Base-by-base conservation (phyloP, 2,329 filamentous ascomycete genomes). In the Talaromyces sp. region DNA sequence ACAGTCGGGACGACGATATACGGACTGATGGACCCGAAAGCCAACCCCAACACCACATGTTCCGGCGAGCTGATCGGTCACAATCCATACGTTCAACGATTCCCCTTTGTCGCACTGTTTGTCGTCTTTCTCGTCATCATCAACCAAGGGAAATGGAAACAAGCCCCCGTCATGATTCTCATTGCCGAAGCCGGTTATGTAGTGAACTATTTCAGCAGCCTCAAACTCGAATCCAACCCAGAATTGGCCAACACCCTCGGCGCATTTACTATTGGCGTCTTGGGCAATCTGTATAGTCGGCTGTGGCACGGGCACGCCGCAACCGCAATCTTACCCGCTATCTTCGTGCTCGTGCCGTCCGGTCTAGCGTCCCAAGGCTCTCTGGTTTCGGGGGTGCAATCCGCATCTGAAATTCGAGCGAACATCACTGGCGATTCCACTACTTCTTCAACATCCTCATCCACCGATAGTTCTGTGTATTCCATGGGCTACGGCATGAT, bases 251-350 rank as follows among this genome's bases (percentile, higher is more conserved):
- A 89, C 75, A 91, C 90, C 46, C 82, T 95, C 1, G 90, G 90
- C 35, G 90, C 91, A 0, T 82, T 96, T 58, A 84, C 86, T 0
- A 86, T 96, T 14, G 91, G 91, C 11, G 83, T 93, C 37, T 78
- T 92, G 57, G 91, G 90, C 2, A 96, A 96, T 67, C 72, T 92
- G 1, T 93, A 95, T 77, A 88, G 88, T 14, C 84, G 91, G 1
- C 69, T 82, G 39, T 75, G 88, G 12, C 92, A 93, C 72, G 90
- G 89, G 1, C 84, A 96, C 2, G 92, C 92, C 0, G 92, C 92
- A 0, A 91, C 91, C 0, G 89, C 90, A 1, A 91, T 96, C 82
- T 79, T 96, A 9, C 92, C 92, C 0, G 92, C 89, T 5, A 96
- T 96, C 66, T 96, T 96, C 66, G 84, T 87, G 1, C 83, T 86